A percentile compares a stretch with the other conserved stretches of the same genome.
These are phyloP conservation scores for Kockovaella imperatae DNA, from an alignment of 768 basidiomycete species.

Conservation along the genomic window DNA sequence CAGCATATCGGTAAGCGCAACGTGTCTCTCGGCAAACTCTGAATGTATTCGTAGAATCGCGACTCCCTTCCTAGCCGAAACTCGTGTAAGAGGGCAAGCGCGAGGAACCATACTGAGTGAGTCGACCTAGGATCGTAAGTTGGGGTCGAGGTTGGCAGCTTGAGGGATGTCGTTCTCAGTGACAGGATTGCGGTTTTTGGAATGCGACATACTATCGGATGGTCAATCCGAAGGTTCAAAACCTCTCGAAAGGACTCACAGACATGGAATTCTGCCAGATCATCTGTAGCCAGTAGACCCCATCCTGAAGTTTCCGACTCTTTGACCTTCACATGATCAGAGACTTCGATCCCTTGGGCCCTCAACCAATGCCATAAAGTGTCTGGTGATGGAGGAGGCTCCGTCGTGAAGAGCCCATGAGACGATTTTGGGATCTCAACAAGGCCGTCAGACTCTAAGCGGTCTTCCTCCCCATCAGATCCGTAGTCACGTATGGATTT, in stretches of 20 bases:
- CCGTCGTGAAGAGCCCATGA: no score
- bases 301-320: no score
- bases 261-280: background rate
- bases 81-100: conserved; percentile 44
- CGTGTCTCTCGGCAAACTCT: conserved; percentile 35
- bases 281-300: background rate
- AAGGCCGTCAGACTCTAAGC: no score
- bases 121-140: background rate
- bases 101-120: conserved; percentile 34
- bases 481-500: no score
- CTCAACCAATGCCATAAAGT: no score
- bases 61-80: conserved; percentile 33
- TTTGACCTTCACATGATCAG: no score
- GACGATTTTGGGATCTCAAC: no score
- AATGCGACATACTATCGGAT: conserved; percentile 11
- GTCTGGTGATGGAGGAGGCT: no score
- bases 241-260: background rate
- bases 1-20: conserved; percentile 44
- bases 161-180: conserved; percentile 8
- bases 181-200: conserved; percentile 21
- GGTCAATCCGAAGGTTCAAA: background rate
- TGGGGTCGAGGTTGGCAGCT: background rate
- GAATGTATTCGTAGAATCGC: conserved; percentile 44
- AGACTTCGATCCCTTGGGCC: no score
- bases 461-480: no score